These are phyloP conservation scores for Fusarium staphyleae DNA, from an alignment of 2,329 filamentous ascomycete genomes.

Conservation along the genomic window DNA sequence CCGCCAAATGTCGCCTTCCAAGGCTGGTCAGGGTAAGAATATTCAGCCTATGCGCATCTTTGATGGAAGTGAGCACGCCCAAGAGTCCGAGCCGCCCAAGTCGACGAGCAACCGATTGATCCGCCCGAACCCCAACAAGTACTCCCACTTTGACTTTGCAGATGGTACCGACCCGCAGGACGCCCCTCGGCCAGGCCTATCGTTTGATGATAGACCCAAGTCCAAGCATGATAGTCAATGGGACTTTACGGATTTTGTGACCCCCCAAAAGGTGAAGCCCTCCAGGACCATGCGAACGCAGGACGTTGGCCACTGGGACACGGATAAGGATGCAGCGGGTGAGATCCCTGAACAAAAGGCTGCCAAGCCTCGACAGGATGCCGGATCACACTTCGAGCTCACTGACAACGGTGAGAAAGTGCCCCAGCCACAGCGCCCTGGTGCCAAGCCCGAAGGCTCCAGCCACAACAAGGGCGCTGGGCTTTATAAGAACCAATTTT, in stretches of 20 bases:
- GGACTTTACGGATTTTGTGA: conserved; percentile 88
- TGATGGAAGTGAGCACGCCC: conserved; percentile 57
- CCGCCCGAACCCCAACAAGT: conserved; percentile 79
- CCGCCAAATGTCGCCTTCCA: conserved; percentile 61
- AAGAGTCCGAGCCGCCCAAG: conserved; percentile 53
- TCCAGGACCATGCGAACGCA: conserved; percentile 67
- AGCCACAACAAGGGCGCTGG: conserved; percentile 70
- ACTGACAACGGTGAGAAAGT: conserved; percentile 73
- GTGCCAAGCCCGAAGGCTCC: conserved; percentile 58
- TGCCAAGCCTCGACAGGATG: conserved; percentile 77
- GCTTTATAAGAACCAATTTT: conserved; percentile 81
- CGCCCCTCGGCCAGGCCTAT: conserved; percentile 51
- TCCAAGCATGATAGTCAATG: conserved; percentile 77
- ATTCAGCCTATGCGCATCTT: conserved; percentile 70
- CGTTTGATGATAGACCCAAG: conserved; percentile 54
- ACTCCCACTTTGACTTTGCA: conserved; percentile 83
- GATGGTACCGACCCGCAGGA: conserved; percentile 66
- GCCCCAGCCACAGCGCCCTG: conserved; percentile 54
- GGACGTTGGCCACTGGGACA: conserved; percentile 81
- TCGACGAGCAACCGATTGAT: conserved; percentile 54
- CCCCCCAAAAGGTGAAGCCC: conserved; percentile 75
- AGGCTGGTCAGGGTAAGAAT: conserved; percentile 65
- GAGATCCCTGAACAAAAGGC: conserved; percentile 66
- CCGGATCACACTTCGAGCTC: conserved; percentile 84
- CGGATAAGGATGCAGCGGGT: conserved; percentile 63